Evolutionary conservation across 192 early-diverging fungal species (phyloP), one percentile per base, ranked within the genome.

Genomic region (Lobosporangium transversale): DNA sequence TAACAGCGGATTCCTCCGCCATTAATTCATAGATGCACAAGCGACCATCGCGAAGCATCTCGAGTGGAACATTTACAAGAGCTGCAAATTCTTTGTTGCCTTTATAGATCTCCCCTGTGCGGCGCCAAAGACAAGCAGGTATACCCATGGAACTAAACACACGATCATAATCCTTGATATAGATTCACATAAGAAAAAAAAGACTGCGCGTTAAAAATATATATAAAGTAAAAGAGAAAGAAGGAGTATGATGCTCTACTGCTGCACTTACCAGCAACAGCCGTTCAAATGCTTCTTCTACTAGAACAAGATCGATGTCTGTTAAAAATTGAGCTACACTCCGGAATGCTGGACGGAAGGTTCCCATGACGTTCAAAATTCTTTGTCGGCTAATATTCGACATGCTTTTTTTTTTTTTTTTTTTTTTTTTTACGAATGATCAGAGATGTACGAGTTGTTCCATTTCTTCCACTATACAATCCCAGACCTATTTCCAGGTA

Each of bases 21-120:
- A 98, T 95, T 45, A 94, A 63, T 78, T 84, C 83, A 23, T 84
- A 84, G 55, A 84, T 81, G 53, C 83, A 84, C 0, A 84, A 42
- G 2, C 83, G 70, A 27, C 83, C 90, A 37, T 96, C 94, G 45
- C 89, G 86, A 12, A 98, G 82, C 68, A 88, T 83, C 21, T 94
- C 93, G 45, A 95, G 84, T 8, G 93, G 89, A 21, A 98, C 85
- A 51, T 91, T 90, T 7, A 97, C 91, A 42, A 98, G 84, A 6
- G 89, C 79, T 4, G 95, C 95, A 86, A 98, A 98, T 84, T 96
- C 94, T 56, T 94, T 90, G 83, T 97, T 98, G 23, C 93, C 91
- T 68, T 95, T 96, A 84, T 94, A 96, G 40, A 98, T 98, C 66
- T 98, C 95, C 21, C 97, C 97, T 1, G 95, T 96, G 30, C 97